A percentile compares a stretch with the other conserved stretches of the same genome.
Conservation (phyloP, 2,329 filamentous ascomycete genomes). For the Ascochyta pisi region DNA sequence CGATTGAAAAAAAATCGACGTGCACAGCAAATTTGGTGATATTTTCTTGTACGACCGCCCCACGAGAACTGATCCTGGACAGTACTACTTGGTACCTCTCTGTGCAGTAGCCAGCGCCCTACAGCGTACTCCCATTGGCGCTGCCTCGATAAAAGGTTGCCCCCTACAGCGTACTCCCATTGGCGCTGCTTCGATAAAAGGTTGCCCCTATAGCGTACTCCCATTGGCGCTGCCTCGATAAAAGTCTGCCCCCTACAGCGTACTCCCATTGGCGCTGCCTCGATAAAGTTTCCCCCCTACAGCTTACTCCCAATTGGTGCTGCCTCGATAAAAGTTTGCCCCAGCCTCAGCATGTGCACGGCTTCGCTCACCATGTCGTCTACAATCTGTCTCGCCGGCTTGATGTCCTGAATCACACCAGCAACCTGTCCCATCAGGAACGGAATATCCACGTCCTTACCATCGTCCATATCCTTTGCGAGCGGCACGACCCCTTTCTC, state of each 20-base stretch:
- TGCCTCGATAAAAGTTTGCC: slow-evolving; percentile 43
- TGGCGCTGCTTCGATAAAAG: slow-evolving; percentile 35
- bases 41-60: slow-evolving; percentile 7
- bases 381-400: slow-evolving; percentile 86
- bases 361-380: slow-evolving; percentile 76
- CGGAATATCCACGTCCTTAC: slow-evolving; percentile 81
- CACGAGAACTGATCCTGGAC: slow-evolving; percentile 5
- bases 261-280: slow-evolving; percentile 31
- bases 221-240: slow-evolving; percentile 26
- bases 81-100: background rate
- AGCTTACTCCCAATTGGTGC: slow-evolving; percentile 38
- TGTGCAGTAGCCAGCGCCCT: slow-evolving; percentile 5
- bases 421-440: slow-evolving; percentile 96
- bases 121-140: slow-evolving; percentile 26
- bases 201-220: slow-evolving; percentile 49
- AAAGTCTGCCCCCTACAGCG: slow-evolving; percentile 48
- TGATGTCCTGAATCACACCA: slow-evolving; percentile 75
- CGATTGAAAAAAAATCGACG: background rate
- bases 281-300: slow-evolving; percentile 37
- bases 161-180: slow-evolving; percentile 46
- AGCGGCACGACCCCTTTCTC: slow-evolving; percentile 80
- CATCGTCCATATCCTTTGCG: slow-evolving; percentile 81
- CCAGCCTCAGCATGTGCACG: slow-evolving; percentile 48
- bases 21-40: slow-evolving; percentile 2
- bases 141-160: slow-evolving; percentile 42